These are phyloP conservation scores for Strigomonas culicis DNA, from an alignment of 208 protist genomes.

Conservation along the genomic window DNA sequence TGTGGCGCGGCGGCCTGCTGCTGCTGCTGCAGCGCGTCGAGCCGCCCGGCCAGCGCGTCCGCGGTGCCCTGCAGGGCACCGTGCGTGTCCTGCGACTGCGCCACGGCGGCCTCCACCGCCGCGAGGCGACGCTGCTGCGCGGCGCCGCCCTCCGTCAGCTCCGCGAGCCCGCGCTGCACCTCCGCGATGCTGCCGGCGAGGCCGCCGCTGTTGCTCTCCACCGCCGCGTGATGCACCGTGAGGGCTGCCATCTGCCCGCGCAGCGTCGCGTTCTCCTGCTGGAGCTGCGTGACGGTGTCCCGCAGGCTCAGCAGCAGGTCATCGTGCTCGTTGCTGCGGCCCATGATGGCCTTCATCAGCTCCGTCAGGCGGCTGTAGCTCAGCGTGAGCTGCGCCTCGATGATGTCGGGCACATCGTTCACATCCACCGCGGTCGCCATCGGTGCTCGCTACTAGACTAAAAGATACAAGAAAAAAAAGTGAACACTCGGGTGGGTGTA, in stretches of 20 bases:
- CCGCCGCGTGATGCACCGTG: slow-evolving; percentile 11
- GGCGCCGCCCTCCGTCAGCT: slow-evolving; percentile 16
- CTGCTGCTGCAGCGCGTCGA: background rate
- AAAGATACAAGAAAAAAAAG: slow-evolving; percentile 3
- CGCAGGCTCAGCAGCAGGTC: slow-evolving; percentile 66
- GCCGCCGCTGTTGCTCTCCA: slow-evolving; percentile 9
- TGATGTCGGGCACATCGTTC: slow-evolving; percentile 78
- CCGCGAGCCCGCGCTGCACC: slow-evolving; percentile 17
- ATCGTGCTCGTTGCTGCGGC: slow-evolving; percentile 83
- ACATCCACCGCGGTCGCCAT: slow-evolving; percentile 83
- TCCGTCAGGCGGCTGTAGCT: slow-evolving; percentile 84
- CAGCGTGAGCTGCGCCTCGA: slow-evolving; percentile 87
- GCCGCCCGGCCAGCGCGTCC: background rate
- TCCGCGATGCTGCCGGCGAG: slow-evolving; percentile 10
- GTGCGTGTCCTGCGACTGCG: background rate
- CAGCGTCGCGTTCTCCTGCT: slow-evolving; percentile 51
- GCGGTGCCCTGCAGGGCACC: background rate
- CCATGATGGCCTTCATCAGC: slow-evolving; percentile 71
- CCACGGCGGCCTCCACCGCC: slow-evolving; percentile 8
- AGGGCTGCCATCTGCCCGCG: slow-evolving; percentile 38
- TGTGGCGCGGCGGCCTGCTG: slow-evolving; percentile 7
- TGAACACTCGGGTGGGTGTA: background rate
- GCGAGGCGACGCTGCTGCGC: too few species aligned
- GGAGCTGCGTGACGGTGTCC: slow-evolving; percentile 39
- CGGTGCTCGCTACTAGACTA: background rate